Conservation (phyloP, 148 eudicot species). For the Bassia scoparia region DNA sequence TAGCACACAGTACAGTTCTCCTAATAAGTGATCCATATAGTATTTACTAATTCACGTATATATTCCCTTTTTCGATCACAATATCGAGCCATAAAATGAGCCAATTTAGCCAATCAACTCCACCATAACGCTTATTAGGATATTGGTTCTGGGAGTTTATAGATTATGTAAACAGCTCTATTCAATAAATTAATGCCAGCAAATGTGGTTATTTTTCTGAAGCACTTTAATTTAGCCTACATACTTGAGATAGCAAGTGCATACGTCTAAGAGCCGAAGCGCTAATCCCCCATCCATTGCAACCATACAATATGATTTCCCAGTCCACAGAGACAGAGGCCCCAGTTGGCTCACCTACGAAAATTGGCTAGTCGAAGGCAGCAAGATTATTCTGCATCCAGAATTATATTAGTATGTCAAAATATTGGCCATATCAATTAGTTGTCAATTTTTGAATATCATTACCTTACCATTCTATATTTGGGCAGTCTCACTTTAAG, state of each 20-base stretch:
- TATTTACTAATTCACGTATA: no score
- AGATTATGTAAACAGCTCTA: no score
- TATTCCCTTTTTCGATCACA: no score
- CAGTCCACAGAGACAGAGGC: conserved; percentile 87
- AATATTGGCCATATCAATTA: no score
- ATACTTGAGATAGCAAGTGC: conserved; percentile 84
- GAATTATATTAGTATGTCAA: not conserved
- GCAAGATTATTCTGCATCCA: conserved; percentile 72
- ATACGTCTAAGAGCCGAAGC: conserved; percentile 83
- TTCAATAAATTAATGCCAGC: not conserved
- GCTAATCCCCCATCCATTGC: conserved; percentile 99
- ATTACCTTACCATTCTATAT: no score
- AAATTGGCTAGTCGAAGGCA: conserved; percentile 92
- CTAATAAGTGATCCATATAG: not conserved
- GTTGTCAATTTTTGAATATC: no score
- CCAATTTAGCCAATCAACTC: no score
- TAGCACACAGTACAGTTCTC: not conserved
- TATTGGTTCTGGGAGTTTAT: no score
- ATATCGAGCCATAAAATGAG: no score
- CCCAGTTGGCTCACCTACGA: conserved; percentile 97
- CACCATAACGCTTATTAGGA: no score
- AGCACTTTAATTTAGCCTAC: not conserved
- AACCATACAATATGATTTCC: conserved; percentile 97
- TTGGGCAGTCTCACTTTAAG: no score
- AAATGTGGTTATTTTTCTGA: not conserved